phyloP scores from a whole-genome alignment of 2,329 filamentous ascomycete species.

The Aspergillus tanneri region DNA sequence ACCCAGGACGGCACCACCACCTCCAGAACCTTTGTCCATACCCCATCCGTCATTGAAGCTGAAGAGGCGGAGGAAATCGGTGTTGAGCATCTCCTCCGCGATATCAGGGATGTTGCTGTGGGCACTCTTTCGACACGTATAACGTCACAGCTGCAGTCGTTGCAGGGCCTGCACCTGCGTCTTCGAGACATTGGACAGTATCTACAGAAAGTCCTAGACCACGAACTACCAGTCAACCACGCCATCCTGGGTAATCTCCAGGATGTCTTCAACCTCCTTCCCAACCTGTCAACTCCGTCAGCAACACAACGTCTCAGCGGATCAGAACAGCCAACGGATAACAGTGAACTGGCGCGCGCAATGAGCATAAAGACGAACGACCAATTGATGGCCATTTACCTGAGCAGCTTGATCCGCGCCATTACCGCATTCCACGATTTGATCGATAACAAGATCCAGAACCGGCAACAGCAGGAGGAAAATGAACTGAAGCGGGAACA shows the following conservation, averaged over 20 bases:
- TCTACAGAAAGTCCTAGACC: constrained; percentile 91
- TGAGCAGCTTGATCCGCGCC: constrained; percentile 92
- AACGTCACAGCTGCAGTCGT: constrained; percentile 94
- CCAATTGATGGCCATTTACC: constrained; percentile 96
- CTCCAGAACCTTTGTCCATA: constrained; percentile 96
- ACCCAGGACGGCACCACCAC: constrained; percentile 91
- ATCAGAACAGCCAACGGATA: constrained; percentile 59
- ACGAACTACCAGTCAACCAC: constrained; percentile 92
- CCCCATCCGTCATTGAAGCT: constrained; percentile 95
- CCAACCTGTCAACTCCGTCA: constrained; percentile 84
- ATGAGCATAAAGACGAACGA: constrained; percentile 99
- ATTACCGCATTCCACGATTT: constrained; percentile 99
- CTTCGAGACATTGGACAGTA: constrained; percentile 94
- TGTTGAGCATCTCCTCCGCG: constrained; percentile 93
- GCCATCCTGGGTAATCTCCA: constrained; percentile 97
- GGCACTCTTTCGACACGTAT: constrained; percentile 95
- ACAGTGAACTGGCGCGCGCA: constrained; percentile 85
- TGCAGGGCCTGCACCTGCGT: constrained; percentile 91
- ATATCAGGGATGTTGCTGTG: constrained; percentile 96
- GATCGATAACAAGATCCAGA: constrained; percentile 99
- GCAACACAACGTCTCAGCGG: constrained; percentile 60
- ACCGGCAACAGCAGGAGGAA: constrained; percentile 94
- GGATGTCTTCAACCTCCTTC: constrained; percentile 97
- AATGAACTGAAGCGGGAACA: constrained; percentile 79
- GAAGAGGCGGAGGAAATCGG: constrained; percentile 99